These are phyloP conservation scores for Colletotrichum sp. DNA, from an alignment of 2,329 filamentous ascomycete species.

Conservation along the genomic window DNA sequence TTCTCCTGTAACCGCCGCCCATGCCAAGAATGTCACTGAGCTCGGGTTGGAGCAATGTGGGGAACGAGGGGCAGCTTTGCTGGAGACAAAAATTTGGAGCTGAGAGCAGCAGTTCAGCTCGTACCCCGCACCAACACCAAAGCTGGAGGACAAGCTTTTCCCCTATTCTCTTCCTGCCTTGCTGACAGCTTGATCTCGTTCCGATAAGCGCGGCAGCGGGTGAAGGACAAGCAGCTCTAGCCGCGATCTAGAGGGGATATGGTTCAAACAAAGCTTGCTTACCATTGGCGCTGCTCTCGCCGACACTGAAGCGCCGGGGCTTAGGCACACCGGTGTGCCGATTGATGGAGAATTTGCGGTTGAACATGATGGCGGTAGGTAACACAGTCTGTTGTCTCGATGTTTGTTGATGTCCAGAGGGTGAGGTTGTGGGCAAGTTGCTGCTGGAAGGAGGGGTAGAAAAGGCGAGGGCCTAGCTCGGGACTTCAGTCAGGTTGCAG, in stretches of 20 bases:
- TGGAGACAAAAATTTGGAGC: background rate
- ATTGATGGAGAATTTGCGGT: slow-evolving; percentile 71
- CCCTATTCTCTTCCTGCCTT: background rate
- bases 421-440: background rate
- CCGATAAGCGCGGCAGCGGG: background rate
- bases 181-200: background rate
- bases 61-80: slow-evolving; percentile 18
- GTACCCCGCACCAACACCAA: slow-evolving; percentile 14
- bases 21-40: slow-evolving; percentile 19
- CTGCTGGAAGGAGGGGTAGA: background rate
- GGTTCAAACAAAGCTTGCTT: background rate
- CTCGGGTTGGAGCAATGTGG: slow-evolving; percentile 14
- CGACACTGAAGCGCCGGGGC: slow-evolving; percentile 62
- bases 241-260: background rate
- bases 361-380: slow-evolving; percentile 44
- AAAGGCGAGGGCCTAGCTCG: background rate
- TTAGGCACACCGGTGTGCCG: slow-evolving; percentile 67
- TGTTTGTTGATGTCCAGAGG: background rate
- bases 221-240: background rate
- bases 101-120: slow-evolving; percentile 10
- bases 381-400: background rate
- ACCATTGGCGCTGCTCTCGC: slow-evolving; percentile 45
- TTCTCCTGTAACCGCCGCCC: background rate
- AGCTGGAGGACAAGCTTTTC: slow-evolving; percentile 10
- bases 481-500: background rate